Evolutionary conservation across 1,139 yeast genomes (phyloP), one percentile per base, ranked within the genome.

Genomic region (Candida pseudoviswanathii): DNA sequence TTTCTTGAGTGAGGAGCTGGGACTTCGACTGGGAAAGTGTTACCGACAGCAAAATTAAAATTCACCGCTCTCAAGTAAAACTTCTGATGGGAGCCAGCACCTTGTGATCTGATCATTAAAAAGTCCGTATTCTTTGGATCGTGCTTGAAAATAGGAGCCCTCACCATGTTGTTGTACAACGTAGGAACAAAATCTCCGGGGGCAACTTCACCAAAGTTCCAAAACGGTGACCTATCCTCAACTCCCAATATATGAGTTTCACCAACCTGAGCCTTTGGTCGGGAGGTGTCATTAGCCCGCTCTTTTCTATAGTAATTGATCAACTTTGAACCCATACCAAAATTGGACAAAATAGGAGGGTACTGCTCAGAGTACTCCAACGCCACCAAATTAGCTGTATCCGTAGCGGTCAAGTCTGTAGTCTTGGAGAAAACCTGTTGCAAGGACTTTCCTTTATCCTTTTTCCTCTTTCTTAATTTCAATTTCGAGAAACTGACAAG

Each of bases 1-100:
- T 91, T 91, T 66, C 99, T 82, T 1, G 97, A 90, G 65, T 95
- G 97, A 1, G 99, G 99, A 1, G 98, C 98, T 1, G 99, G 99
- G 22, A 95, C 86, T 63, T 91, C 97, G 2, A 91, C 97, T 0
- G 99, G 99, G 60, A 90, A 85, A 0, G 90, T 81, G 64, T 95
- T 97, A 0, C 99, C 99, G 5, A 92, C 96, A 0, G 90, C 84
- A 65, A 90, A 94, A 47, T 88, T 62, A 61, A 85, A 84, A 50
- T 86, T 85, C 37, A 94, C 77, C 25, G 78, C 77, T 54, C 96
- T 77, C 56, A 95, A 64, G 50, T 61, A 76, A 51, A 71, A 71
- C 29, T 68, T 64, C 51, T 82, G 82, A 59, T 86, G 80, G 54
- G 74, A 71, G 4, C 89, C 89, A 36, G 88, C 89, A 7, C 97